Percentiles rank a stretch among this genome's conserved stretches.
Conservation (phyloP, 345 rosid species). For the Syzygium jambos region DNA sequence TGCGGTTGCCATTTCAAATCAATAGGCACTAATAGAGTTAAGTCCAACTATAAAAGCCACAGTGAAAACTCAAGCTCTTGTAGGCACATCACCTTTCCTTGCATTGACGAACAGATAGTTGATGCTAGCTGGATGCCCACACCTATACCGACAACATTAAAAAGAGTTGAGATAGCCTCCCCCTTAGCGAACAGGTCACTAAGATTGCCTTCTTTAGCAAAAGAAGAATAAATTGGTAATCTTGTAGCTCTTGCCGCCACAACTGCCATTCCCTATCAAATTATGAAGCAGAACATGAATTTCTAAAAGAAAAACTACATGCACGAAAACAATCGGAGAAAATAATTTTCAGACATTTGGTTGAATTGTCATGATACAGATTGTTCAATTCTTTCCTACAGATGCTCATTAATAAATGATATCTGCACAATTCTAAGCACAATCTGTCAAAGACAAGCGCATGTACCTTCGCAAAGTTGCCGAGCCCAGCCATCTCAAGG, state of each 20-base stretch:
- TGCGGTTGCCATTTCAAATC: neutral
- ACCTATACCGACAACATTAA: conserved; percentile 72
- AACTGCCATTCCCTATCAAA: conserved; percentile 85
- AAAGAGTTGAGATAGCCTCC: conserved; percentile 97
- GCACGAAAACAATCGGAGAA: neutral
- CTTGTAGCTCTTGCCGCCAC: conserved; percentile 98
- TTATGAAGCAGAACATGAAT: neutral
- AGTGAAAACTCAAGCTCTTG: neutral
- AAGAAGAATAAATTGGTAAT: conserved; percentile 86
- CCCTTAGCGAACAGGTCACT: conserved; percentile 96
- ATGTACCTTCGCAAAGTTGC: conserved; percentile 82
- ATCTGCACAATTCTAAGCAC: neutral
- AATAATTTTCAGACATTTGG: neutral
- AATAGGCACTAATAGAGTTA: neutral
- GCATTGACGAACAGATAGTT: conserved; percentile 78
- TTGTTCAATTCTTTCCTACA: neutral
- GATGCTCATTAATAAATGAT: neutral
- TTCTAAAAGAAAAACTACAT: neutral
- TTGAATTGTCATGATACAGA: neutral
- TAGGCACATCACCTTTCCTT: conserved; percentile 55
- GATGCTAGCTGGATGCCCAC: conserved; percentile 88
- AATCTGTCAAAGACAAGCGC: neutral
- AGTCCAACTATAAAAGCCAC: neutral
- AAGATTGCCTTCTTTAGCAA: conserved; percentile 98
- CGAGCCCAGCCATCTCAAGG: conserved; percentile 95